phyloP scores from a whole-genome alignment of 129 eudicot genomes.

The Centella asiatica region DNA sequence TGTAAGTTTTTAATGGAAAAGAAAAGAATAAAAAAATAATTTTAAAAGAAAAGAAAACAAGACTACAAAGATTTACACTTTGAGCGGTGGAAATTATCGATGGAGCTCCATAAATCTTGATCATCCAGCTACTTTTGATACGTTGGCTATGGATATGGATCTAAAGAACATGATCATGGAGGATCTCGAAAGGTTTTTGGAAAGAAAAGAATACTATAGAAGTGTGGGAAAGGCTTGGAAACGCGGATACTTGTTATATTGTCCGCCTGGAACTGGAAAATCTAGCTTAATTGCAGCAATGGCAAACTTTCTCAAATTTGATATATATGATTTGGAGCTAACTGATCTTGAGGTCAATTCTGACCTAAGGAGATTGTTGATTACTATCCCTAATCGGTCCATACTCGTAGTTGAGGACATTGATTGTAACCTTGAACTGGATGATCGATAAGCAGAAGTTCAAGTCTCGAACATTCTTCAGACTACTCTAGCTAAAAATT shows the following conservation, averaged over 20 bases:
- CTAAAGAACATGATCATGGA: constrained; percentile 9
- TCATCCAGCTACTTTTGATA: constrained; percentile 22
- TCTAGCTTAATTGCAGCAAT: constrained; percentile 26
- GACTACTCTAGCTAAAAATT: constrained; percentile 5
- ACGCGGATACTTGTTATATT: constrained; percentile 17
- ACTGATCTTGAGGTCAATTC: constrained; percentile 17
- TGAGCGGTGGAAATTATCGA: neutral
- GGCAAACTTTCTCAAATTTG: constrained; percentile 19
- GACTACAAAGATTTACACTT: constrained; percentile 8
- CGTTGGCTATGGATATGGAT: constrained; percentile 21
- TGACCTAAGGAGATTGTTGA: constrained; percentile 19
- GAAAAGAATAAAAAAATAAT: no score
- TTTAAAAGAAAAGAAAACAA: constrained; percentile 10
- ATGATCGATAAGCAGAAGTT: neutral
- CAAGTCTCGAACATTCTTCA: neutral
- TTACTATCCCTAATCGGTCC: constrained; percentile 18
- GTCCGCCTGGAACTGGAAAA: constrained; percentile 27
- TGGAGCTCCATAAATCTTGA: constrained; percentile 22
- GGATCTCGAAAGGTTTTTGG: constrained; percentile 17
- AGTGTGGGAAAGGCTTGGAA: constrained; percentile 27
- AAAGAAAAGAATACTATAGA: constrained; percentile 19
- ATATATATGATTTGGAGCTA: constrained; percentile 26
- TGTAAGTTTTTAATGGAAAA: no score
- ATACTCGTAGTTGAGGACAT: constrained; percentile 27
- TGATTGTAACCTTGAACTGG: constrained; percentile 18